These are phyloP conservation scores for Alternaria sp. DNA, from an alignment of 2,329 filamentous ascomycete species.

Conservation along the genomic window DNA sequence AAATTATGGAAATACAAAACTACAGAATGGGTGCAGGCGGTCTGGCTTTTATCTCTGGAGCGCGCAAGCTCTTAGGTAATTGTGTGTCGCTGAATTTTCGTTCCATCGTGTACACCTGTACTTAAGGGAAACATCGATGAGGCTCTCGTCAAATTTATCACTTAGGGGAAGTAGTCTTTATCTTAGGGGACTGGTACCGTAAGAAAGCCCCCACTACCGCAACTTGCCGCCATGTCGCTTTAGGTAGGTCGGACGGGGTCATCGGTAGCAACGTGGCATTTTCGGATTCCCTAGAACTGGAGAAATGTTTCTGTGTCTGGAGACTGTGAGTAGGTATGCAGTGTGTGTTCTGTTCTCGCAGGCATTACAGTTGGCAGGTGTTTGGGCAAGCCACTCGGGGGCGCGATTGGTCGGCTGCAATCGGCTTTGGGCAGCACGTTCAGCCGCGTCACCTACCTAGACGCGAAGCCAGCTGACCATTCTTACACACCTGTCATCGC, in stretches of 20 bases:
- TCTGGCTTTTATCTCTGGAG: slow-evolving; percentile 42
- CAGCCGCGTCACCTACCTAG: not conserved
- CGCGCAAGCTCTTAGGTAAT: slow-evolving; percentile 49
- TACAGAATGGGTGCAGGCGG: slow-evolving; percentile 21
- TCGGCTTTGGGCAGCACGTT: slow-evolving; percentile 13
- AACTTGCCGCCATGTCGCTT: slow-evolving; percentile 26
- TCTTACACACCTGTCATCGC: slow-evolving; percentile 5
- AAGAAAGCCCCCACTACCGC: slow-evolving; percentile 2
- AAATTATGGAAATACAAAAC: slow-evolving; percentile 1
- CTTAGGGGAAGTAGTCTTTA: slow-evolving; percentile 44
- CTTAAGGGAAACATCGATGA: slow-evolving; percentile 43
- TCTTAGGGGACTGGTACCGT: slow-evolving; percentile 26
- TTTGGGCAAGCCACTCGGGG: not conserved
- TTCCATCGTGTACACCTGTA: slow-evolving; percentile 42
- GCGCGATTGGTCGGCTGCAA: slow-evolving; percentile 16
- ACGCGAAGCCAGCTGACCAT: slow-evolving; percentile 23
- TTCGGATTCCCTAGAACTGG: not conserved
- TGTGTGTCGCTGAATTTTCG: slow-evolving; percentile 33
- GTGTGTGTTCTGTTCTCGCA: not conserved
- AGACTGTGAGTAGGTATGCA: not conserved
- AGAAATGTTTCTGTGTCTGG: not conserved
- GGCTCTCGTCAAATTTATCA: slow-evolving; percentile 33
- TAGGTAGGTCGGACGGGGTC: slow-evolving; percentile 23
- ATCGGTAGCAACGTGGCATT: not conserved
- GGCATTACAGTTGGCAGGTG: not conserved